Conservation (phyloP, 2,329 filamentous ascomycete genomes). For the Cladobotryum protrusum region DNA sequence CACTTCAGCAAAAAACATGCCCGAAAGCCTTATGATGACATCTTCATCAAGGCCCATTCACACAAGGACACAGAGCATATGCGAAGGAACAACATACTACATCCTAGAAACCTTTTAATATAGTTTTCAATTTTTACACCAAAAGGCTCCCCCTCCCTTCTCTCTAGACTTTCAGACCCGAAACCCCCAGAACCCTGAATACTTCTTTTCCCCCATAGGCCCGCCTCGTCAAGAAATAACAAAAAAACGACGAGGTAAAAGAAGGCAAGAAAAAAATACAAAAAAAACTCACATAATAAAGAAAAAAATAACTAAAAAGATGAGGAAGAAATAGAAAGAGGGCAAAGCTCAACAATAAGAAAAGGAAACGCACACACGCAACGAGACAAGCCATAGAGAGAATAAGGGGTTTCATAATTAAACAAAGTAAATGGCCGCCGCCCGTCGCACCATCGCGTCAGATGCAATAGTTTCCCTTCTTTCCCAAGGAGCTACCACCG, state of each 20-base stretch:
- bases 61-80: no score
- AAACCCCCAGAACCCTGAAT: not conserved
- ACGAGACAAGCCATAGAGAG: conserved; percentile 8
- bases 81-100: no score
- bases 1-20: no score
- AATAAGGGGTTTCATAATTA: conserved; percentile 41
- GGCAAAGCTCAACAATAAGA: conserved; percentile 2
- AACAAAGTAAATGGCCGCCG: conserved; percentile 46
- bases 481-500: conserved; percentile 12
- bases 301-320: conserved; percentile 11
- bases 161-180: not conserved
- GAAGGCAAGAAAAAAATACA: not conserved
- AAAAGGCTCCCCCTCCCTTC: not conserved
- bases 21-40: no score
- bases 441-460: conserved; percentile 27
- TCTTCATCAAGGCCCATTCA: no score
- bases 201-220: not conserved
- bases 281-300: conserved; percentile 4
- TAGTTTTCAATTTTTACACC: conserved; percentile 4
- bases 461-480: conserved; percentile 23
- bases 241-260: not conserved
- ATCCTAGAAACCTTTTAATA: not conserved
- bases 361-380: conserved; percentile 9
- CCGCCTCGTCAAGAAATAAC: conserved; percentile 5
- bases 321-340: conserved; percentile 4